Conservation (phyloP, 495 filamentous ascomycete genomes). For the Tuber umbilicatum region DNA sequence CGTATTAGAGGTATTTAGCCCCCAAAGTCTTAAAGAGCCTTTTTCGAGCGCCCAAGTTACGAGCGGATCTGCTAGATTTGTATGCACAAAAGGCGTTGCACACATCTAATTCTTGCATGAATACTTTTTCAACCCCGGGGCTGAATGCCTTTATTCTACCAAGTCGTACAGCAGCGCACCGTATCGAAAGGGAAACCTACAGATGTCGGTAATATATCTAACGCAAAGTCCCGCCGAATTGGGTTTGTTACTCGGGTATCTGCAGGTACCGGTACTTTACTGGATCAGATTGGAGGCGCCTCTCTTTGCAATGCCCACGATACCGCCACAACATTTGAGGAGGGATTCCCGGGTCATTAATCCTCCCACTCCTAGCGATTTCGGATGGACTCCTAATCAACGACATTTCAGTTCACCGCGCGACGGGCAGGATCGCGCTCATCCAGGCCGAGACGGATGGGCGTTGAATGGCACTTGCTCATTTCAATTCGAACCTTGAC, state of each 20-base stretch:
- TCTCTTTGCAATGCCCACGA: background rate
- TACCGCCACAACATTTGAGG: background rate
- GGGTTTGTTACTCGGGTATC: background rate
- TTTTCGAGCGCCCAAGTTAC: no score
- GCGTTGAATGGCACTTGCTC: background rate
- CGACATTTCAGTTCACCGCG: no score
- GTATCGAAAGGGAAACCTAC: background rate
- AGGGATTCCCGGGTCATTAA: background rate
- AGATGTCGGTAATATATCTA: background rate
- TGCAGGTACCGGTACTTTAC: background rate
- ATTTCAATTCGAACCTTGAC: background rate
- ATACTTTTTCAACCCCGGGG: no score
- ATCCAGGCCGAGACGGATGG: background rate
- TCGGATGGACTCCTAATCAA: background rate
- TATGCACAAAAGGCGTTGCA: no score
- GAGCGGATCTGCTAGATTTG: no score
- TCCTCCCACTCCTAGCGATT: background rate
- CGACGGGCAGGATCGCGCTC: constrained; percentile 2
- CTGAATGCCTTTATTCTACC: no score
- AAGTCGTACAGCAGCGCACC: background rate
- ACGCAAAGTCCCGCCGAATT: background rate
- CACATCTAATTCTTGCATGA: no score
- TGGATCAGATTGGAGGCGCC: background rate
- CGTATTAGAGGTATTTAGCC: background rate
- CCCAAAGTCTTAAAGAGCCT: no score